phyloP scores from a whole-genome alignment of 2,329 filamentous ascomycete species.

The Hypoxylon sp. region DNA sequence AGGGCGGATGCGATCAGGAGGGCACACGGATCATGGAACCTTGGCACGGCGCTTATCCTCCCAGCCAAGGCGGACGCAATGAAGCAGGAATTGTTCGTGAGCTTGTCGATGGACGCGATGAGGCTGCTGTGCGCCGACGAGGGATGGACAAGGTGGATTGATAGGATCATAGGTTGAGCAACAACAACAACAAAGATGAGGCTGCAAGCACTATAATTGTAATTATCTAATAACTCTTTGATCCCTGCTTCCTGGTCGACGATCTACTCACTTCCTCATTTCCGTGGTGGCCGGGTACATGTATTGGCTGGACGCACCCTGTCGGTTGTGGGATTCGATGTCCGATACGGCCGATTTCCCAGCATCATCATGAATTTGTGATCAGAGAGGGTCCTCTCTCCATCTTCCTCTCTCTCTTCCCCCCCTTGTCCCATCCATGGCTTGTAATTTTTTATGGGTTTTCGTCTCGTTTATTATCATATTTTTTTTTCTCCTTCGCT shows the following conservation, averaged over 20 bases:
- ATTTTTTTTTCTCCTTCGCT: slow-evolving; percentile 20
- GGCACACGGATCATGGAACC: slow-evolving; percentile 44
- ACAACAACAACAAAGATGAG: too few relatives aligned
- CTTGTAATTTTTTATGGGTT: too few relatives aligned
- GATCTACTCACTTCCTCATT: slow-evolving; percentile 38
- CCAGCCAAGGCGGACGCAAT: slow-evolving; percentile 41
- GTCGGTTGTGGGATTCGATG: slow-evolving; percentile 29
- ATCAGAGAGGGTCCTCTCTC: too few relatives aligned
- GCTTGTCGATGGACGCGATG: slow-evolving; percentile 46
- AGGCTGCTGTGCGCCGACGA: slow-evolving; percentile 43
- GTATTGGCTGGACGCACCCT: slow-evolving; percentile 34
- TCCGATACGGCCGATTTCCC: slow-evolving; percentile 28
- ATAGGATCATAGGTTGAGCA: slow-evolving; percentile 46
- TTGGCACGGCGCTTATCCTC: slow-evolving; percentile 47
- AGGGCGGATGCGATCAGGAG: slow-evolving; percentile 49
- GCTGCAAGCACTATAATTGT: slow-evolving; percentile 37
- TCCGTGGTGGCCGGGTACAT: slow-evolving; percentile 31
- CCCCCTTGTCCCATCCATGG: too few relatives aligned
- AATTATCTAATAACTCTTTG: slow-evolving; percentile 39
- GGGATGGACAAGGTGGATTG: slow-evolving; percentile 47
- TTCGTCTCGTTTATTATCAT: too few relatives aligned
- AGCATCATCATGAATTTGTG: too few relatives aligned
- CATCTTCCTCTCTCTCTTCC: too few relatives aligned
- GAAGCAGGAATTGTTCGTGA: slow-evolving; percentile 47
- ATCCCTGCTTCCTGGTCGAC: slow-evolving; percentile 35